These are phyloP conservation scores for Cryptococcus sp. DNA, from an alignment of 1,284 basidiomycete genomes.

Conservation along the genomic window DNA sequence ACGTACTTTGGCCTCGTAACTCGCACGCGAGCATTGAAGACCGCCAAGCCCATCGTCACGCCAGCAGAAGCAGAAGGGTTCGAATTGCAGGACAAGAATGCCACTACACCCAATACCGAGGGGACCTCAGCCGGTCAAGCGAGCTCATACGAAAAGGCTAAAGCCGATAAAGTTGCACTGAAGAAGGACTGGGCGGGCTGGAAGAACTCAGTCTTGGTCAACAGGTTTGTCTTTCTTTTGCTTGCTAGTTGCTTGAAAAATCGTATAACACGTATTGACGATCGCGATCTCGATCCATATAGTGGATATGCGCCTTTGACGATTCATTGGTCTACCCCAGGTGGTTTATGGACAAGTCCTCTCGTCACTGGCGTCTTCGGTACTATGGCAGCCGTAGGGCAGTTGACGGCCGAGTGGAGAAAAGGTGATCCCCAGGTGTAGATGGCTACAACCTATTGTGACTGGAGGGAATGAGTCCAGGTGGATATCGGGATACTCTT, in stretches of 20 bases:
- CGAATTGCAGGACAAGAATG: slow-evolving; percentile 31
- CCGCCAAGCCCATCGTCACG: slow-evolving; percentile 21
- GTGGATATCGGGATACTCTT: too few relatives aligned
- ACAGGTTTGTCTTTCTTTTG: slow-evolving; percentile 28
- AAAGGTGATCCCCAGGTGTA: slow-evolving; percentile 1
- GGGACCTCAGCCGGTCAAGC: not conserved
- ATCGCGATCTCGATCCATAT: not conserved
- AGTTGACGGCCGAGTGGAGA: slow-evolving; percentile 27
- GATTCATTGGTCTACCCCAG: slow-evolving; percentile 47
- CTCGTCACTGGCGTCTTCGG: slow-evolving; percentile 41
- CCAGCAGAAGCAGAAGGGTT: slow-evolving; percentile 38
- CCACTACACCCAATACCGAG: not conserved
- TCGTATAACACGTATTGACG: too few relatives aligned
- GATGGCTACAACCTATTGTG: too few relatives aligned
- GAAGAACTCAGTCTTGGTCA: slow-evolving; percentile 35
- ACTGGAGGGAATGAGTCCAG: too few relatives aligned
- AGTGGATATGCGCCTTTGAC: slow-evolving; percentile 52
- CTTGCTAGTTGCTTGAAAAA: not conserved
- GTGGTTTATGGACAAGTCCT: slow-evolving; percentile 46
- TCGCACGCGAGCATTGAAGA: slow-evolving; percentile 25
- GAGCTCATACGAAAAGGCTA: slow-evolving; percentile 1
- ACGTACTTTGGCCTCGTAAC: slow-evolving; percentile 23
- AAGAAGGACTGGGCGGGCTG: slow-evolving; percentile 36
- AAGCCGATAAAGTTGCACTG: slow-evolving; percentile 13
- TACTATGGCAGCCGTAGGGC: slow-evolving; percentile 29